Evolutionary conservation across 805 yeast genomes (phyloP), one percentile per base, ranked within the genome.

Genomic region (Candida maesae): DNA sequence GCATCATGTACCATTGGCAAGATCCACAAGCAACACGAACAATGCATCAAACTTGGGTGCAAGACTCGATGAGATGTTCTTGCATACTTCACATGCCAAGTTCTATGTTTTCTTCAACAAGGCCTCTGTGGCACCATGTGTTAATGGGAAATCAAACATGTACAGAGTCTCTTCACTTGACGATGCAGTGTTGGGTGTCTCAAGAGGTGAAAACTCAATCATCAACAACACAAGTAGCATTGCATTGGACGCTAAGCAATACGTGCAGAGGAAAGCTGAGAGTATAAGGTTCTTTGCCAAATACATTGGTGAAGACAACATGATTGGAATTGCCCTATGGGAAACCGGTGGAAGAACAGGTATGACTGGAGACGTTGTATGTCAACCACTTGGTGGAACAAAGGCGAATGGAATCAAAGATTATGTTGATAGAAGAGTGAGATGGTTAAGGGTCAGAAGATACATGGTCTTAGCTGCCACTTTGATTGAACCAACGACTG

Each of bases 311-410:
- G 96, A 88, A 58, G 96, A 88, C 60, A 88, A 88, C 60, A 84
- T 87, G 95, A 88, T 88, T 47, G 95, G 86, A 5, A 87, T 85
- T 36, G 85, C 88, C 1, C 58, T 88, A 14, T 88, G 95, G 95
- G 78, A 78, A 36, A 51, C 43, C 18, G 80, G 84, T 18, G 83
- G 85, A 2, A 67, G 89, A 49, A 85, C 95, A 0, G 89, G 83
- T 0, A 68, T 87, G 70, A 81, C 91, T 1, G 78, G 84, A 2
- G 95, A 88, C 57, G 73, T 78, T 35, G 95, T 80, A 2, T 63
- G 85, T 4, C 96, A 88, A 57, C 96, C 96, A 0, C 61, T 78
- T 17, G 70, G 70, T 21, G 66, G 63, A 21, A 67, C 63, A 39
- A 57, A 67, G 12, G 50, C 47, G 17, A 57, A 56, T 25, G 66